Base-by-base conservation (phyloP, 164 flowering plant species). In the Nymphaea thermarum region DNA sequence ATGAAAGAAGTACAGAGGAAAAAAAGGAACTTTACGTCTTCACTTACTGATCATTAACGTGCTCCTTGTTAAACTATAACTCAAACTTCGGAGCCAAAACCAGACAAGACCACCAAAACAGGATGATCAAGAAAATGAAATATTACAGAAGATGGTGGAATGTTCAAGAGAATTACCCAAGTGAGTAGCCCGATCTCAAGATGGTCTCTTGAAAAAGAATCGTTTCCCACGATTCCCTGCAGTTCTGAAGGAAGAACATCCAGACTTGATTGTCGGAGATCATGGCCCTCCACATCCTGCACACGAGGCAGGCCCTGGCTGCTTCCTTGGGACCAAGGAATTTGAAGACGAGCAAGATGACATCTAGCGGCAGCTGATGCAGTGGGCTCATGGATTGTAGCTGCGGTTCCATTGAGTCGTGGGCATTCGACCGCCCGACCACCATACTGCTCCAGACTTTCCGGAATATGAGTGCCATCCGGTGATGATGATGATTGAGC, bases 241-340 rank as follows among this genome's bases (percentile, higher is more conserved):
- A 76, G 63, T 75, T 77, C 70, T 82, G 89, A 45, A 93, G 80
- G 74, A 86, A 93, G 77, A 72, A 78, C 69, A 89, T 77, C 98
- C 98, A 93, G 6, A 93, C 77, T 17, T 77, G 82, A 77, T 91
- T 78, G 69, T 86, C 94, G 17, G 81, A 79, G n/a, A 83, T 80
- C 6, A 89, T 69, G 10, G 63, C 62, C 45, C 70, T 82, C 97
- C 86, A 90, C 4, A 79, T 61, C 65, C 76, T 86, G 77, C 90
- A 84, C 0, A 89, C 85, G 0, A 77, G 18, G 47, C 82, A 66
- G 42, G 82, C 62, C 43, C 65, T 82, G 8, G 87, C 91, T 3
- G 86, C 82, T 43, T 86, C 93, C 64, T 76, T 85, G 5, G 98
- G 97, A 0, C 79, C 91, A 4, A 86, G 53, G 6, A 81, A 44